Evolutionary conservation across 768 basidiomycete genomes (phyloP).

Genomic region (Macrolepiota dolichaula): DNA sequence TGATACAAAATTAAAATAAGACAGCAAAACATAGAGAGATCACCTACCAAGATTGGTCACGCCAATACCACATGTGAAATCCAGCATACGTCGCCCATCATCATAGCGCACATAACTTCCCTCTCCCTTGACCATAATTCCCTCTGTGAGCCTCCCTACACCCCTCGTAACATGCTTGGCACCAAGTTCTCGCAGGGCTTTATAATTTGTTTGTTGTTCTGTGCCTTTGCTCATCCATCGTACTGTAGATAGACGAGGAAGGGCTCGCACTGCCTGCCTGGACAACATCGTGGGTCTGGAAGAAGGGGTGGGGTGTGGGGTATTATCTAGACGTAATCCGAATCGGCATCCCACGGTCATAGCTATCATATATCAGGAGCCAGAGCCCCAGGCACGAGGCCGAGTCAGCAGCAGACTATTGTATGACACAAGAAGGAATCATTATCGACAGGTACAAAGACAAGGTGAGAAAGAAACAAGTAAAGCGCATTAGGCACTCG

Average conservation of each 20-base stretch:
- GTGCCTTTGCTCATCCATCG: not conserved
- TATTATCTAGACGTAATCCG: too few relatives aligned
- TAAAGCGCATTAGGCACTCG: not conserved
- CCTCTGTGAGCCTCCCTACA: slow-evolving; percentile 43
- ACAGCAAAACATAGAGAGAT: not conserved
- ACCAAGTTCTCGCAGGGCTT: slow-evolving; percentile 36
- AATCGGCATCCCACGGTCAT: too few relatives aligned
- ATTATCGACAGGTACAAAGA: too few relatives aligned
- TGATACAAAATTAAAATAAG: slow-evolving; percentile 23
- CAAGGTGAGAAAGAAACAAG: too few relatives aligned
- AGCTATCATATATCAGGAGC: too few relatives aligned
- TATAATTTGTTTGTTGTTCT: not conserved
- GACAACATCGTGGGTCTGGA: not conserved
- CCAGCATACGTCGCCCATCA: slow-evolving; percentile 72
- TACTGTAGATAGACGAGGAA: not conserved
- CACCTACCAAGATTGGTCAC: slow-evolving; percentile 76
- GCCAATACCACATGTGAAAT: slow-evolving; percentile 87
- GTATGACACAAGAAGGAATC: too few relatives aligned
- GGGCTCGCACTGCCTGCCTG: not conserved
- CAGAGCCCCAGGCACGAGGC: too few relatives aligned
- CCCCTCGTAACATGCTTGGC: slow-evolving; percentile 44
- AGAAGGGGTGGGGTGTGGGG: not conserved
- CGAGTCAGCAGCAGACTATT: too few relatives aligned
- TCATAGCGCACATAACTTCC: slow-evolving; percentile 73
- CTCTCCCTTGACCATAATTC: slow-evolving; percentile 61